These are phyloP conservation scores for Globisporangium rhizosaccharum DNA, from an alignment of 352 stramenopile species.

Conservation along the genomic window DNA sequence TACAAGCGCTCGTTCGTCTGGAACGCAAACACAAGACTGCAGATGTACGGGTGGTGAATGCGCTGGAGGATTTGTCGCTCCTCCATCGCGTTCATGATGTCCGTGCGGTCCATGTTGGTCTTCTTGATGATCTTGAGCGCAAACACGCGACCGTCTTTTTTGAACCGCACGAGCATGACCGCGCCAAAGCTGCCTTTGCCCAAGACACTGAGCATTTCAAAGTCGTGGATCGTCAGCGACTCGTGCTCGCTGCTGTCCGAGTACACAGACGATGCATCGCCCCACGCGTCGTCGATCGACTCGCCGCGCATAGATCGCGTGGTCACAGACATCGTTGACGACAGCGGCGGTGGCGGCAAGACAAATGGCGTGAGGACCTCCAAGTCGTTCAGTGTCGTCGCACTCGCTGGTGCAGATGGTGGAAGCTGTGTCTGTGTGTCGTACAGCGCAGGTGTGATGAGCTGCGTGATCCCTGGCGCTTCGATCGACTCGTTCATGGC, in stretches of 20 bases:
- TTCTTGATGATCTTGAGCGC: slow-evolving; percentile 90
- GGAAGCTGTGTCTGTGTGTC: slow-evolving; percentile 9
- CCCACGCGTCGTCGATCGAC: slow-evolving; percentile 13
- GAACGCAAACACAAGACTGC: slow-evolving; percentile 82
- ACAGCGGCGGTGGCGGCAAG: background rate
- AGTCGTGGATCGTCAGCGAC: slow-evolving; percentile 82
- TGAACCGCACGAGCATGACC: slow-evolving; percentile 88
- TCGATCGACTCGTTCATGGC: slow-evolving; percentile 26
- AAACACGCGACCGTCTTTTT: slow-evolving; percentile 84
- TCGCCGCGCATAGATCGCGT: slow-evolving; percentile 10
- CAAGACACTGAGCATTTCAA: slow-evolving; percentile 88
- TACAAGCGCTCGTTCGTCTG: slow-evolving; percentile 87
- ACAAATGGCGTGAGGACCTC: background rate
- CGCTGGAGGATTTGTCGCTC: slow-evolving; percentile 86
- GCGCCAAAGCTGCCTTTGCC: slow-evolving; percentile 84
- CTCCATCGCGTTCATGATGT: slow-evolving; percentile 86
- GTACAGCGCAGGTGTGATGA: slow-evolving; percentile 9
- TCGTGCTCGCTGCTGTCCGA: slow-evolving; percentile 38
- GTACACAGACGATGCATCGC: slow-evolving; percentile 14
- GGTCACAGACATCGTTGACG: background rate
- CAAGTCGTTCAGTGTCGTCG: background rate
- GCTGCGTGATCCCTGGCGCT: slow-evolving; percentile 12
- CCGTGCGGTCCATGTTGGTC: slow-evolving; percentile 79
- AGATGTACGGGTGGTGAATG: slow-evolving; percentile 88
- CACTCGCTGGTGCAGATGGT: background rate